Evolutionary conservation across 2,329 filamentous ascomycete species (phyloP).

Genomic region (Xylaria sp.): DNA sequence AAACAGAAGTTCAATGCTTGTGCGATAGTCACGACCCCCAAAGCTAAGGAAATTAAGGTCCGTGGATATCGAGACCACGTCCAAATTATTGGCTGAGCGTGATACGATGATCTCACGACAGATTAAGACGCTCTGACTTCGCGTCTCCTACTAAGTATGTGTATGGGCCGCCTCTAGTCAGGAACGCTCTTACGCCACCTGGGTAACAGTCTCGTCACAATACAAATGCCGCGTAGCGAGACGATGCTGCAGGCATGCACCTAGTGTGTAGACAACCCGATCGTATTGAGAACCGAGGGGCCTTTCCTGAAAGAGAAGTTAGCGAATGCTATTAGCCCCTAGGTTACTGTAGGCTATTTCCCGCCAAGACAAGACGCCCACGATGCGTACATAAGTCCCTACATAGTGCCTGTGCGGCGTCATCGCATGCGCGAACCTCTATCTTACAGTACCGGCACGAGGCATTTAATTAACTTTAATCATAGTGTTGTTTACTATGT

Average conservation of each 20-base stretch:
- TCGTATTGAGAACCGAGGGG: background rate
- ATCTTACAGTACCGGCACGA: background rate
- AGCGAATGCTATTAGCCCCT: background rate
- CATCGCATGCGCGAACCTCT: background rate
- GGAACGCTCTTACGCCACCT: background rate
- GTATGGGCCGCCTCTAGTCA: background rate
- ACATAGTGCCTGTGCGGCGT: background rate
- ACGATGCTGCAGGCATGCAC: background rate
- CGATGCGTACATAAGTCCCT: background rate
- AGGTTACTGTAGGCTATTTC: background rate
- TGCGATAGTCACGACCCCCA: background rate
- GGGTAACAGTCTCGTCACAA: slow-evolving; percentile 15
- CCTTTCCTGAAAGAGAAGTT: slow-evolving; percentile 5
- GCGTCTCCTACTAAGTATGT: no score
- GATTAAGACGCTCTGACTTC: background rate
- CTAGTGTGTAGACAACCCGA: background rate
- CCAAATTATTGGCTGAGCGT: background rate
- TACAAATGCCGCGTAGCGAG: slow-evolving; percentile 2
- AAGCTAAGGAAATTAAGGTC: background rate
- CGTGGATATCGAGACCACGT: background rate
- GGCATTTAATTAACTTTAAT: background rate
- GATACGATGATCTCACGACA: slow-evolving; percentile 19
- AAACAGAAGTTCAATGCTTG: background rate
- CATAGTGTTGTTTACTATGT: background rate
- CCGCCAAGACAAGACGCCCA: background rate